Base-by-base conservation (phyloP, 495 filamentous ascomycete species). In the Friedmanniomyces simplex region DNA sequence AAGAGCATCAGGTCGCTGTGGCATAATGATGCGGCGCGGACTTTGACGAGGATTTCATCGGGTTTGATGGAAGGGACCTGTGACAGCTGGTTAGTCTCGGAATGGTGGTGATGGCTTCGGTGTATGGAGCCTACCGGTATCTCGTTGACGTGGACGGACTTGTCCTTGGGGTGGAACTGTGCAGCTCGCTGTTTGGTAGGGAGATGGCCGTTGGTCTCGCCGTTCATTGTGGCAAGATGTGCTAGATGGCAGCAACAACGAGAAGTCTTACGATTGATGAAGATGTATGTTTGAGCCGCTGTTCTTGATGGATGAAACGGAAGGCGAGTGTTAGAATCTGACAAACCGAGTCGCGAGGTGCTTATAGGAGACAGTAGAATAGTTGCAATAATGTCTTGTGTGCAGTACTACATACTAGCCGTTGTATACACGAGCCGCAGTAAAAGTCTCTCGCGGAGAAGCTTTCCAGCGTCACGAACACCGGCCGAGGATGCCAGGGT, bases 1-100 rank as follows among this genome's bases (percentile, higher is more conserved):
- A 69, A 65, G 10, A 63, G 28, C 67, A 69, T 69, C 28, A 57
- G 26, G 22, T 57, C 55, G 20, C 45, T 50, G 50, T 67, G 67
- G 60, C 67, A 69, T n/a, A 69, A 54, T 16, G 65, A 67, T 2
- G 67, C 67, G 51, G 60, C 62, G 16, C 41, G 57, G 16, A 67
- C 50, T 45, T 64, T 66, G 52, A 69, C 65, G 30, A 69, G 61
- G 14, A 69, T 13, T 56, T 69, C 63, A 36, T 67, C 59, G 16
- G 58, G 39, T 32, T 57, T 57, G 1, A 65, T 65, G 20, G 46
- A 21, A 2, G 67, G 67, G 41, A 69, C 57, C 20, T 63, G 58
- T 18, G 46, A 49, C 8, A 3, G 24, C 13, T 24, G 2, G n/a
- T 49, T 26, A 25, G 24, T 14, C 25, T 26, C 20, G 13, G 20